Conservation (phyloP, 306 rosid genomes). For the Malus domestica region ASM211411v1 NC_041797.1:3453501-3454000, state of each 20-base stretch:
- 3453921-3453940: too few species aligned
- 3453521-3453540: background rate
- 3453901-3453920: too few species aligned
- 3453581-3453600: background rate
- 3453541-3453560: background rate
- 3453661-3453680: too few species aligned
- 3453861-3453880: too few species aligned
- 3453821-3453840: too few species aligned
- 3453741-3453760: background rate
- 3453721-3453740: background rate
- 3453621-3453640: constrained; percentile 19
- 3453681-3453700: too few species aligned
- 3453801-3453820: too few species aligned
- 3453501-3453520: background rate
- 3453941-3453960: background rate
- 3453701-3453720: background rate
- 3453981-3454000: background rate
- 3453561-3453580: background rate
- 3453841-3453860: too few species aligned
- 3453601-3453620: background rate
- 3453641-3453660: background rate
- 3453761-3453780: too few species aligned
- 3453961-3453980: background rate
- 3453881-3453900: too few species aligned
- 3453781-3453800: too few species aligned